Evolutionary conservation across 179 eudicot species (phyloP).

Genomic region (Drosera spatulata): DNA sequence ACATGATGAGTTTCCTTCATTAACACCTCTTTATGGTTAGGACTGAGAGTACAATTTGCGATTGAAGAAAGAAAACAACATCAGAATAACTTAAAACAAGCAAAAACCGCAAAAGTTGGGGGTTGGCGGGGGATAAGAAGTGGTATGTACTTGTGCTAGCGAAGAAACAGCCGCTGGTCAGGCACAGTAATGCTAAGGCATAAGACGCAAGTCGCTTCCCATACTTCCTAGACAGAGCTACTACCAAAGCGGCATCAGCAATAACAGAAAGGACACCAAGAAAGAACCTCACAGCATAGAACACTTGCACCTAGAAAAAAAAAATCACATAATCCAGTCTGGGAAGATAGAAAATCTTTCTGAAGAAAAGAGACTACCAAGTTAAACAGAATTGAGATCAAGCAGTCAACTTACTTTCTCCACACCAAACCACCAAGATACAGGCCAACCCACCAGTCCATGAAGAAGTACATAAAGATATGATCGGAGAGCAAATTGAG

Average conservation of each 20-base stretch:
- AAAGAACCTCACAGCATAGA: conserved; percentile 83
- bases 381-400: not conserved
- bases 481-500: conserved; percentile 79
- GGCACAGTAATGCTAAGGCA: conserved; percentile 86
- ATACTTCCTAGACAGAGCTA: conserved; percentile 84
- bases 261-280: conserved; percentile 77
- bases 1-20: not conserved
- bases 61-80: not conserved
- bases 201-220: conserved; percentile 89
- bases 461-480: conserved; percentile 80
- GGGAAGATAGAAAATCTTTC: not conserved
- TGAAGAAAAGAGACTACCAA: not conserved
- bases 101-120: not conserved
- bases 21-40: not conserved
- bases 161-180: conserved; percentile 92
- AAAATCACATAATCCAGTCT: conserved; percentile 1
- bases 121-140: not conserved
- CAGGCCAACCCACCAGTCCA: conserved; percentile 65
- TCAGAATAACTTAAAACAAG: not conserved
- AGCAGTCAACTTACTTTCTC: conserved; percentile 50
- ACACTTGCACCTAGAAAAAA: conserved; percentile 65
- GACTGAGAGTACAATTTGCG: not conserved
- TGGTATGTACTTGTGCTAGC: conserved; percentile 82
- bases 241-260: conserved; percentile 79
- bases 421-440: conserved; percentile 56